phyloP scores from a whole-genome alignment of 1,139 yeast genomes.

The Pneumocystis murina region DNA sequence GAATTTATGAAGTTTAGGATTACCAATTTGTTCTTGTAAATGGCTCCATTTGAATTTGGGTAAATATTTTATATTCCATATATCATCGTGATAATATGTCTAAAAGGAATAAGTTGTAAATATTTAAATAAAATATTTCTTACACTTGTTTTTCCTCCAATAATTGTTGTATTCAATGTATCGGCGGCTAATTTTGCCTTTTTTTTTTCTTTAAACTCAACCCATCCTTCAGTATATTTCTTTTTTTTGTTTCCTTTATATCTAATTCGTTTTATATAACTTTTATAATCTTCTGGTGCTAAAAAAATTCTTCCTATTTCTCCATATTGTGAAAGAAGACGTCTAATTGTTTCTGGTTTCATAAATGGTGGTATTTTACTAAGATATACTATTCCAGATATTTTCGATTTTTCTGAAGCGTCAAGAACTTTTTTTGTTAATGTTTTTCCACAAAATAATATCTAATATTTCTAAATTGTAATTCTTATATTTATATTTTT shows the following conservation, averaged over 20 bases:
- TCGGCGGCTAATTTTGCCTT: constrained; percentile 81
- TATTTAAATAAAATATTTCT: constrained; percentile 45
- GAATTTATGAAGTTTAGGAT: too few species aligned
- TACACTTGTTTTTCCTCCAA: constrained; percentile 52
- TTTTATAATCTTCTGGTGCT: constrained; percentile 66
- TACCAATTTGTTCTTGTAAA: constrained; percentile 54
- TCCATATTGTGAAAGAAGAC: constrained; percentile 68
- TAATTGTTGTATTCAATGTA: constrained; percentile 70
- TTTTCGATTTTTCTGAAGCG: constrained; percentile 21
- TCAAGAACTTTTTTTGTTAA: background rate
- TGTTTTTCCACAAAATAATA: background rate
- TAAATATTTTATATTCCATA: constrained; percentile 74
- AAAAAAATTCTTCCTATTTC: constrained; percentile 69
- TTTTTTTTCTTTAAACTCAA: constrained; percentile 66
- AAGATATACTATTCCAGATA: constrained; percentile 80
- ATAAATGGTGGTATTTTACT: constrained; percentile 90
- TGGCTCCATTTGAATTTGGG: constrained; percentile 93
- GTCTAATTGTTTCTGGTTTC: constrained; percentile 85
- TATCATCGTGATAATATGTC: constrained; percentile 75
- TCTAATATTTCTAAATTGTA: background rate
- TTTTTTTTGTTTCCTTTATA: constrained; percentile 90
- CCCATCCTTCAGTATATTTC: constrained; percentile 93
- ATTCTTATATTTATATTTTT: background rate
- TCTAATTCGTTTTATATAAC: constrained; percentile 53
- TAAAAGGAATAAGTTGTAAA: background rate